These are phyloP conservation scores for Lipomyces starkeyi DNA, from an alignment of 805 yeast species.

Conservation along the genomic window DNA sequence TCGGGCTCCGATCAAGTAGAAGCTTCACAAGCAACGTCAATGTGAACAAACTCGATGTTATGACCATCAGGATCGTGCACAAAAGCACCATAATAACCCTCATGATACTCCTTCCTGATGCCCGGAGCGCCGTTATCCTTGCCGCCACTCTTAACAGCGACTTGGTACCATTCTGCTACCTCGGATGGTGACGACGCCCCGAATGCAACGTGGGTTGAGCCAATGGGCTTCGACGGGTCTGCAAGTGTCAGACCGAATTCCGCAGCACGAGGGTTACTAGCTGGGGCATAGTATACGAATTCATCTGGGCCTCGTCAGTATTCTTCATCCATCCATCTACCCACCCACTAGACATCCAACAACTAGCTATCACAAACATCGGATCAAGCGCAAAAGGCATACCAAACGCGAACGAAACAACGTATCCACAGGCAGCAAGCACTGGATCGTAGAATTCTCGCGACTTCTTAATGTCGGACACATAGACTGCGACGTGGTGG, in stretches of 20 bases:
- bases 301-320: not conserved
- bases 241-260: not conserved
- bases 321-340: too few species aligned
- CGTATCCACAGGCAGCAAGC: constrained; percentile 12
- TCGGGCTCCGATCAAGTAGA: too few species aligned
- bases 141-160: constrained; percentile 4
- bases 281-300: not conserved
- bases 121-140: constrained; percentile 14
- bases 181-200: not conserved
- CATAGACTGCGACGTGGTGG: not conserved
- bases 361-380: too few species aligned
- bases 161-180: constrained; percentile 3
- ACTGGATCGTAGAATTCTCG: constrained; percentile 23
- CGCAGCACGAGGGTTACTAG: not conserved
- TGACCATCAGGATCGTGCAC: constrained; percentile 14
- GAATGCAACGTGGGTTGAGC: constrained; percentile 12
- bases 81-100: constrained; percentile 3
- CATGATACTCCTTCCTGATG: not conserved
- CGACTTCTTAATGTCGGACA: constrained; percentile 12
- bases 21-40: not conserved
- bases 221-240: not conserved
- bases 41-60: constrained; percentile 13
- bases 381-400: not conserved
- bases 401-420: constrained; percentile 6
- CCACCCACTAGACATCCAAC: too few species aligned